Base-by-base conservation (phyloP, 495 filamentous ascomycete species). In the Neurospora sp. region DNA sequence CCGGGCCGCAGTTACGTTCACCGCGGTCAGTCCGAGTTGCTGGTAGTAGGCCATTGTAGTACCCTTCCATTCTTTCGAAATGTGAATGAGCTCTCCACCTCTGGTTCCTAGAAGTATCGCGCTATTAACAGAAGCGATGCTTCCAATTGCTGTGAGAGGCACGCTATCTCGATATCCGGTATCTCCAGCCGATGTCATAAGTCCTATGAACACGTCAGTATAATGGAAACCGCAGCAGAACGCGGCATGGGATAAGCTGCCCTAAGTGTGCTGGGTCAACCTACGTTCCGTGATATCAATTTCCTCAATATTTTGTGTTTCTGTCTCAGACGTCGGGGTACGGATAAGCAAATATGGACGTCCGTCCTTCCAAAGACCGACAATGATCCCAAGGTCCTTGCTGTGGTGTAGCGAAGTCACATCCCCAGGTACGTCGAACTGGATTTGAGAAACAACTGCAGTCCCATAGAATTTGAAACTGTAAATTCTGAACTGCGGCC, bases 21-120 rank as follows among this genome's bases (percentile, higher is more conserved):
- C 79, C 5, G 78, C 44, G 9, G 78, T 73, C 10, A 69, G 70
- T 20, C 81, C 82, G 38, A 82, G 74, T 61, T 76, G 79, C 40
- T 80, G 78, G 44, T 44, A 70, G 18, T 71, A 35, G 68, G 78
- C 20, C 31, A 70, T 71, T 18, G 69, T 22, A 22, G 61, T 31
- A 35, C 42, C 68, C 10, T 39, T 68, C 44, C 35, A n/a, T 11
- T 72, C 27, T 10, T 46, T 72, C 41, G 84, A 53, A 11, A 76
- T 83, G 41, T 66, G 53, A 66, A 86, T 74, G n/a, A 87, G 79
- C 12, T 85, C 80, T 3, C 85, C 85, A 69, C 81, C 78, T 27
- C 83, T 79, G n/a, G 84, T 84, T 18, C 85, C 85, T 3, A 81
- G 71, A 8, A 82, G 38, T 12, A 86, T 73, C 12, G 40, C 69